Evolutionary conservation across 2,329 filamentous ascomycete genomes (phyloP), one percentile per base, ranked within the genome.

Genomic region (Phialocephala subalpina): DNA sequence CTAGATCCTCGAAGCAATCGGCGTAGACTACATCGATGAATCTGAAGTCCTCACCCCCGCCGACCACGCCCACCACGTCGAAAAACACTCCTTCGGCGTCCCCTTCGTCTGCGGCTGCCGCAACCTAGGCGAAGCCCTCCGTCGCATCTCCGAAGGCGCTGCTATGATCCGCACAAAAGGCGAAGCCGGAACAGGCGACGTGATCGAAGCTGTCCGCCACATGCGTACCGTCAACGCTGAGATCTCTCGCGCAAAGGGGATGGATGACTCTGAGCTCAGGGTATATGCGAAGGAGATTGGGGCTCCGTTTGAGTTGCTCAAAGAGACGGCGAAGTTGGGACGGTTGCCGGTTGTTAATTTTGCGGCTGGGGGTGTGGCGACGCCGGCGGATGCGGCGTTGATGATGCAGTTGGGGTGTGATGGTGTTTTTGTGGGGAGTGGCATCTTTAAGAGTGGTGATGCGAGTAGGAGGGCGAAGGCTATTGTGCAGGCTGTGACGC

Each of bases 361-460:
- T 74, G 96, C 96, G 0, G 96, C 96, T 3, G 96, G 96, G n/a
- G 96, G 96, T 65, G 92, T 99, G n/a, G 96, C 96, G n/a, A 99
- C 96, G 0, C 96, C 96, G 0, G 96, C 96, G 0, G 96, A 99
- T 80, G 96, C 96, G 0, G 96, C 96, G 1, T 84, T 99, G 82
- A 93, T 99, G 95, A 99, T 99, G 96, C 95, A 98, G 85, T 84
- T 99, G 70, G 96, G 96, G 67, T 98, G 96, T 77, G 96, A 99
- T 77, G 96, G 96, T 65, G 96, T 99, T 40, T 99, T 99, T 77
- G 96, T 99, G 40, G 96, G 96, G 33, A 94, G 90, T 65, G 96
- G 96, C 33, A 98, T 98, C 80, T 99, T 99, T 88, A 98, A 98
- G 88, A 93, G 89, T 5, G 95, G 95, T 20, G 91, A 98, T 80